phyloP scores from a whole-genome alignment of 2,329 filamentous ascomycete genomes.

The Seiridium cupressi region DNA sequence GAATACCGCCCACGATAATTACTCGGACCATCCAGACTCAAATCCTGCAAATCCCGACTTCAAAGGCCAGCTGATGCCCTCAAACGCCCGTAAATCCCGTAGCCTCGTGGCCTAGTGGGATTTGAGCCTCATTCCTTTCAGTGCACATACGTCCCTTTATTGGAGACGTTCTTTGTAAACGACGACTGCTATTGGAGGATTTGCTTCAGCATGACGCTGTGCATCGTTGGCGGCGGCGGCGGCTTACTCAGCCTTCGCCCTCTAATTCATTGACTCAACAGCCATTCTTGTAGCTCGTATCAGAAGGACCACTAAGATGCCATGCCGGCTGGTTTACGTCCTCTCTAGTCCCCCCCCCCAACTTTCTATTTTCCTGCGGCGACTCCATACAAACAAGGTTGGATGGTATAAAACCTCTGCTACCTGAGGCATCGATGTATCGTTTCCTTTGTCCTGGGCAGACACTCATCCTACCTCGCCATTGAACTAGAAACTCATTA shows the following conservation, averaged over 20 bases:
- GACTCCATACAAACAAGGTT: neutral
- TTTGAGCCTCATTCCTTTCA: conserved; percentile 2
- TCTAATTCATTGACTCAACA: neutral
- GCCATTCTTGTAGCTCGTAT: neutral
- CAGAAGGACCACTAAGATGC: neutral
- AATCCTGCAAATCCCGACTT: conserved; percentile 4
- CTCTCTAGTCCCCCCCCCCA: neutral
- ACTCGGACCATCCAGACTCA: neutral
- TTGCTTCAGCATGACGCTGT: neutral
- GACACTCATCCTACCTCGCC: neutral
- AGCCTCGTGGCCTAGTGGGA: neutral
- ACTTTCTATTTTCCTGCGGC: neutral
- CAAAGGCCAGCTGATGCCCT: neutral
- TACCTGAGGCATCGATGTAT: conserved; percentile 5
- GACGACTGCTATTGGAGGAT: neutral
- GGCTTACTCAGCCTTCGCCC: neutral
- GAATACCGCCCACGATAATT: neutral
- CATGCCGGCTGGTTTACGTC: conserved; percentile 3
- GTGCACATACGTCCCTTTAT: neutral
- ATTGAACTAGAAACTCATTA: neutral
- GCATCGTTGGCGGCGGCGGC: neutral
- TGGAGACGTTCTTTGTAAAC: neutral
- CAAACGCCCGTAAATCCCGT: neutral
- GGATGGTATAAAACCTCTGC: neutral
- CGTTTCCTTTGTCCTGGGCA: neutral